phyloP scores from a whole-genome alignment of 129 eudicot genomes.

The Flaveria brownii region DNA sequence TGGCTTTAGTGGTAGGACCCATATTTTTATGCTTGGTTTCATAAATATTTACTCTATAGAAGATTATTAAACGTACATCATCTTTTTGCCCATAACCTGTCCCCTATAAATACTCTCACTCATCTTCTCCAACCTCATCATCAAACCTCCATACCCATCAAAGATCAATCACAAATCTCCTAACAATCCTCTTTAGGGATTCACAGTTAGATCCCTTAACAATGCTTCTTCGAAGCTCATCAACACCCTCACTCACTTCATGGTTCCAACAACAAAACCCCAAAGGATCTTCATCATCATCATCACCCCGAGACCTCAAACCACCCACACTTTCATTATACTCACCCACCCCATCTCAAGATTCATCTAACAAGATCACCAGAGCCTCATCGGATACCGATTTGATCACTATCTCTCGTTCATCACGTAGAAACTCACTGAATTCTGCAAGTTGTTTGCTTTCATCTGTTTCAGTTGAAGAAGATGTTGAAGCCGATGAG shows the following conservation, averaged over 20 bases:
- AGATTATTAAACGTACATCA: too few species aligned
- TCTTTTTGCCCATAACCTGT: neutral
- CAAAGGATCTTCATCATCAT: constrained; percentile 13
- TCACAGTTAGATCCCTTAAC: neutral
- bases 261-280: constrained; percentile 25
- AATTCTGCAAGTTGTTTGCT: neutral
- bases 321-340: constrained; percentile 3
- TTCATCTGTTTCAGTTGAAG: neutral
- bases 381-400: constrained; percentile 33
- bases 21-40: too few species aligned
- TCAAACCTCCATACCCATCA: neutral
- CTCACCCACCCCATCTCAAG: neutral
- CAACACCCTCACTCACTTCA: constrained; percentile 51
- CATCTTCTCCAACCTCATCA: neutral
- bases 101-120: constrained; percentile 5
- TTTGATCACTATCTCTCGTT: constrained; percentile 7
- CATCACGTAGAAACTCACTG: neutral
- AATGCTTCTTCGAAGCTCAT: constrained; percentile 47
- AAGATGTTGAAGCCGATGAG: neutral
- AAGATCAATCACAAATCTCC: neutral
- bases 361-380: constrained; percentile 10
- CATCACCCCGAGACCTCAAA: neutral
- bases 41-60: too few species aligned
- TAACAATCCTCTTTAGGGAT: neutral
- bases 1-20: too few species aligned